Conservation (phyloP, 495 filamentous ascomycete species). For the Letharia lupina region DNA sequence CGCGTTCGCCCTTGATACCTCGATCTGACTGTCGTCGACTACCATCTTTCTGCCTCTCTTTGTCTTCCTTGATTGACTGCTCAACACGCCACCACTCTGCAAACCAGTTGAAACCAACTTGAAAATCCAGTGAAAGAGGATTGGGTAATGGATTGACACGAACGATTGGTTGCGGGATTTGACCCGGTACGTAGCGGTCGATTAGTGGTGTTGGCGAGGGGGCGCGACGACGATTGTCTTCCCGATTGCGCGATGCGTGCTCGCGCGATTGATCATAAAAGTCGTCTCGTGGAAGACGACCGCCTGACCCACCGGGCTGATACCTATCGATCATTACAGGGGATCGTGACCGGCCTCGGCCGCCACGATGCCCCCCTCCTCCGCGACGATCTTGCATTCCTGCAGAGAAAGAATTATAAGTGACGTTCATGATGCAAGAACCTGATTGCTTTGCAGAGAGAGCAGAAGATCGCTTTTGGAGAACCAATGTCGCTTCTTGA, state of each 20-base stretch:
- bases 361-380: slow-evolving; percentile 28
- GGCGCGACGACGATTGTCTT: slow-evolving; percentile 53
- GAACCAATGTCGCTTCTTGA: not conserved
- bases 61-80: slow-evolving; percentile 77
- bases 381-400: slow-evolving; percentile 41
- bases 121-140: slow-evolving; percentile 76
- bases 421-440: not conserved
- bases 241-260: slow-evolving; percentile 56
- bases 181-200: slow-evolving; percentile 91
- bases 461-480: not conserved
- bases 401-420: slow-evolving; percentile 23
- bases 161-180: slow-evolving; percentile 52
- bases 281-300: slow-evolving; percentile 43
- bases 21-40: slow-evolving; percentile 60
- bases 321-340: slow-evolving; percentile 64
- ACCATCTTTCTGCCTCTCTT: slow-evolving; percentile 62
- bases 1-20: slow-evolving; percentile 58
- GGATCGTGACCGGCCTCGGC: slow-evolving; percentile 58
- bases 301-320: slow-evolving; percentile 54
- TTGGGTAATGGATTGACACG: slow-evolving; percentile 68
- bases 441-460: not conserved
- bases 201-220: slow-evolving; percentile 63
- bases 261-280: slow-evolving; percentile 52
- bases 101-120: slow-evolving; percentile 94
- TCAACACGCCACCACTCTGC: slow-evolving; percentile 93